Conservation (phyloP, 1,139 yeast genomes). For the Hyphopichia wangnamkhiaoensis region DNA sequence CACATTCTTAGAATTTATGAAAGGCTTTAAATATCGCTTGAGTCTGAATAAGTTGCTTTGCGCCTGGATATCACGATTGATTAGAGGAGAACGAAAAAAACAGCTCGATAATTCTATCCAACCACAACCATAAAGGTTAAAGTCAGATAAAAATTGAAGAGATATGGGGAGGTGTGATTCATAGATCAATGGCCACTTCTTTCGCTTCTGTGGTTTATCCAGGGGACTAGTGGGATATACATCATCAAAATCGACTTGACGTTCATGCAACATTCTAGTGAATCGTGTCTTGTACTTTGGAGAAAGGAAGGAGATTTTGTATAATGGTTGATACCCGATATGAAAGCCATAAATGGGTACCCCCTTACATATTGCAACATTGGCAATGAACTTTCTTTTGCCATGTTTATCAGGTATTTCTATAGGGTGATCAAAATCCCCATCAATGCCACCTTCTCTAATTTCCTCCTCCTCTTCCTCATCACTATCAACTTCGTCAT, state of each 20-base stretch:
- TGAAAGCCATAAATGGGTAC: constrained; percentile 84
- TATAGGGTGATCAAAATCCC: too few relatives aligned
- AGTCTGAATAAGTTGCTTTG: constrained; percentile 7
- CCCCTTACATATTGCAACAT: constrained; percentile 69
- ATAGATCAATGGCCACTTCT: constrained; percentile 25
- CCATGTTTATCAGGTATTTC: too few relatives aligned
- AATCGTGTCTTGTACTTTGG: constrained; percentile 62
- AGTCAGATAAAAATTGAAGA: constrained; percentile 80
- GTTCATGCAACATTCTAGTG: constrained; percentile 59
- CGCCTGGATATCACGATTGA: constrained; percentile 10
- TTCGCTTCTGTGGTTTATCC: constrained; percentile 15
- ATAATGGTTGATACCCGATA: constrained; percentile 60
- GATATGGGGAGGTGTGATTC: constrained; percentile 82
- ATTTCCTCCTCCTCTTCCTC: constrained; percentile 11
- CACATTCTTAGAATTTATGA: constrained; percentile 25
- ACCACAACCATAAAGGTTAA: constrained; percentile 80
- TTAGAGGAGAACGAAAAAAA: constrained; percentile 43
- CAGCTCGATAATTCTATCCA: constrained; percentile 53
- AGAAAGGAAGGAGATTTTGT: constrained; percentile 67
- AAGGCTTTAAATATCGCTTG: constrained; percentile 17
- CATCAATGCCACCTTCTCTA: constrained; percentile 8
- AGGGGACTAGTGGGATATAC: constrained; percentile 7
- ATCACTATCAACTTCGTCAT: constrained; percentile 11
- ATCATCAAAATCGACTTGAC: constrained; percentile 28
- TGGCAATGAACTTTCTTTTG: constrained; percentile 54